Evolutionary conservation across 2,329 filamentous ascomycete genomes (phyloP).

Genomic region (Tolypocladium tundrense): DNA sequence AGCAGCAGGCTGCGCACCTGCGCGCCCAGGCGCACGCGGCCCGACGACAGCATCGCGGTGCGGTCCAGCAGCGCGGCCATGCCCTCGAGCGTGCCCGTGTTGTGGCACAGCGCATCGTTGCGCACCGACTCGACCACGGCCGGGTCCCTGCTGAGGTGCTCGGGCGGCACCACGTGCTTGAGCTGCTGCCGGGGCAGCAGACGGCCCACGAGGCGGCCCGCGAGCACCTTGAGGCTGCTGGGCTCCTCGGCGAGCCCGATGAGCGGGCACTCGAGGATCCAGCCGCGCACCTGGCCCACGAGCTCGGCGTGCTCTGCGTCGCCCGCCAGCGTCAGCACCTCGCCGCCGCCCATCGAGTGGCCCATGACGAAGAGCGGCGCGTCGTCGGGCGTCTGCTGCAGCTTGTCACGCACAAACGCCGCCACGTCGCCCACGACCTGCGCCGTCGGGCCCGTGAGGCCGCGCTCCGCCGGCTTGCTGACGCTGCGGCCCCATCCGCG

Average conservation of each 20-base stretch:
- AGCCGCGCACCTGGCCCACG: conserved; percentile 55
- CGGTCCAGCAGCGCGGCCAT: conserved; percentile 70
- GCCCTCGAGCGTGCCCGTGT: conserved; percentile 78
- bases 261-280: conserved; percentile 69
- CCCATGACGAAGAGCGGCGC: conserved; percentile 74
- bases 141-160: conserved; percentile 57
- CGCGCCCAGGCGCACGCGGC: conserved; percentile 39
- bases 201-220: conserved; percentile 57
- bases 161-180: conserved; percentile 52
- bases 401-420: conserved; percentile 56
- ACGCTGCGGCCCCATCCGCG: conserved; percentile 78
- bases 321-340: conserved; percentile 54
- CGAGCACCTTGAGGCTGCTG: conserved; percentile 47
- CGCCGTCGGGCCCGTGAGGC: conserved; percentile 63
- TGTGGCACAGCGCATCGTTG: conserved; percentile 64
- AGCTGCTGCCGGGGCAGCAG: conserved; percentile 60
- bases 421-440: conserved; percentile 70
- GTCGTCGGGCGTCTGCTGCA: conserved; percentile 37
- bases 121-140: conserved; percentile 49
- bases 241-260: conserved; percentile 64
- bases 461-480: conserved; percentile 48
- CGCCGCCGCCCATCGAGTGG: conserved; percentile 82
- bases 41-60: conserved; percentile 47
- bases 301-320: conserved; percentile 42
- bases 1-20: conserved; percentile 58